These are phyloP conservation scores for Cryphonectria japonica DNA, from an alignment of 2,329 filamentous ascomycete species.

Conservation along the genomic window DNA sequence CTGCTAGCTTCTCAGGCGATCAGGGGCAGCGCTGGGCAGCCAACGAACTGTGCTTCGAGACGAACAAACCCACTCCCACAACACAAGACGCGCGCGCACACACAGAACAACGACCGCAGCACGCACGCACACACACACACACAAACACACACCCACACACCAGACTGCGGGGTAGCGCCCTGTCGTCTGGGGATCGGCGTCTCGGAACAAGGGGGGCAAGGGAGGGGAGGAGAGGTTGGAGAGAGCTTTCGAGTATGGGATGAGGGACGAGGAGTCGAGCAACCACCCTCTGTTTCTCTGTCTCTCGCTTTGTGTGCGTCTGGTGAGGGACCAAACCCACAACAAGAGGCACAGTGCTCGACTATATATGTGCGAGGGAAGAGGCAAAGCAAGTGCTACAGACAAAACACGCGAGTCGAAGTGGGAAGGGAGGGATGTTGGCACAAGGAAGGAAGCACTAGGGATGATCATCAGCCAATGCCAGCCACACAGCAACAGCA, in stretches of 20 bases:
- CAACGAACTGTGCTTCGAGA: constrained; percentile 3
- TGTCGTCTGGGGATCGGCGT: neutral
- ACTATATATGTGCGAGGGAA: neutral
- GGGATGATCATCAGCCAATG: neutral
- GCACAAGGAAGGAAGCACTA: neutral
- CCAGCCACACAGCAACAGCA: neutral
- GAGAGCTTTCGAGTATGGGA: neutral
- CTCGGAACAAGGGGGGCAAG: neutral
- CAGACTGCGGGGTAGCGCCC: neutral
- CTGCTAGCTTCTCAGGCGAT: neutral
- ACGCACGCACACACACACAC: neutral
- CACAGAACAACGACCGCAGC: neutral
- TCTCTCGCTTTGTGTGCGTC: neutral
- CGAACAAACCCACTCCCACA: neutral
- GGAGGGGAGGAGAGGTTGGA: neutral
- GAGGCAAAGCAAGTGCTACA: neutral
- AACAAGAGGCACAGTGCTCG: neutral
- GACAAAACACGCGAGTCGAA: neutral
- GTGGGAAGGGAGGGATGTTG: neutral
- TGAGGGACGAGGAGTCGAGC: neutral
- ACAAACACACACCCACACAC: neutral
- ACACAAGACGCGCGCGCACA: neutral
- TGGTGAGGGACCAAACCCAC: neutral
- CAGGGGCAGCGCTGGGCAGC: constrained; percentile 1
- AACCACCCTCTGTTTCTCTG: neutral